A percentile compares a stretch with the other conserved stretches of the same genome.
Conservation (phyloP, 1,284 basidiomycete species). For the Earliella scabrosa region DNA sequence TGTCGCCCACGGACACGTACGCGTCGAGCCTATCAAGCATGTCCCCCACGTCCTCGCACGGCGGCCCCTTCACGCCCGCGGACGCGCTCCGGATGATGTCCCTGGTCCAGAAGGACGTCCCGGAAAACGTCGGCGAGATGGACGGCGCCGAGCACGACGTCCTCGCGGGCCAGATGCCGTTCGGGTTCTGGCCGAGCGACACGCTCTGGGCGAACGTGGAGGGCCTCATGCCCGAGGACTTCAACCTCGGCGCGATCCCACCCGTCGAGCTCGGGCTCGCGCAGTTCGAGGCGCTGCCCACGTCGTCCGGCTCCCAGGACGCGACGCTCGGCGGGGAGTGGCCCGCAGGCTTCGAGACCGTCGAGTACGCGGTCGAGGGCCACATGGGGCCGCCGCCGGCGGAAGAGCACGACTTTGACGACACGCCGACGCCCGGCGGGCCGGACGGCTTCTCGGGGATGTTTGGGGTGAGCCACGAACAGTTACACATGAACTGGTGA, state of each 20-base stretch:
- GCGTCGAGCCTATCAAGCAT: slow-evolving; percentile 37
- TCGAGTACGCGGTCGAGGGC: slow-evolving; percentile 20
- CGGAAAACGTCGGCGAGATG: slow-evolving; percentile 29
- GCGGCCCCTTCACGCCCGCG: slow-evolving; percentile 33
- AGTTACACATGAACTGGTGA: slow-evolving; percentile 37
- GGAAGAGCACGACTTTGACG: slow-evolving; percentile 32
- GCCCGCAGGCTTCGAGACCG: slow-evolving; percentile 8
- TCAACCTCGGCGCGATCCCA: slow-evolving; percentile 49
- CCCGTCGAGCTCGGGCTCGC: slow-evolving; percentile 49
- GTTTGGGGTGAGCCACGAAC: slow-evolving; percentile 32
- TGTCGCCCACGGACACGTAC: slow-evolving; percentile 38
- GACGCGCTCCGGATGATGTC: slow-evolving; percentile 32
- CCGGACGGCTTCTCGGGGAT: slow-evolving; percentile 33
- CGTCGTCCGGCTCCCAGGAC: slow-evolving; percentile 1
- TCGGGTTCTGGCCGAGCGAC: slow-evolving; percentile 38
- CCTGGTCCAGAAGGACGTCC: slow-evolving; percentile 26
- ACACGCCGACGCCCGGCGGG: slow-evolving; percentile 23
- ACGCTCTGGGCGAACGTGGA: slow-evolving; percentile 33
- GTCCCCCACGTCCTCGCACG: slow-evolving; percentile 29
- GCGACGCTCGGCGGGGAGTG: slow-evolving; percentile 14
- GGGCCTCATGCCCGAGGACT: slow-evolving; percentile 48
- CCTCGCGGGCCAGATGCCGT: slow-evolving; percentile 30
- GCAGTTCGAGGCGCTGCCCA: slow-evolving; percentile 28
- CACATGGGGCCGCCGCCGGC: slow-evolving; percentile 12
- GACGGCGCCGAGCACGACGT: slow-evolving; percentile 21